Base-by-base conservation (phyloP, 768 basidiomycete species). In the Exsudoporus frostii region DNA sequence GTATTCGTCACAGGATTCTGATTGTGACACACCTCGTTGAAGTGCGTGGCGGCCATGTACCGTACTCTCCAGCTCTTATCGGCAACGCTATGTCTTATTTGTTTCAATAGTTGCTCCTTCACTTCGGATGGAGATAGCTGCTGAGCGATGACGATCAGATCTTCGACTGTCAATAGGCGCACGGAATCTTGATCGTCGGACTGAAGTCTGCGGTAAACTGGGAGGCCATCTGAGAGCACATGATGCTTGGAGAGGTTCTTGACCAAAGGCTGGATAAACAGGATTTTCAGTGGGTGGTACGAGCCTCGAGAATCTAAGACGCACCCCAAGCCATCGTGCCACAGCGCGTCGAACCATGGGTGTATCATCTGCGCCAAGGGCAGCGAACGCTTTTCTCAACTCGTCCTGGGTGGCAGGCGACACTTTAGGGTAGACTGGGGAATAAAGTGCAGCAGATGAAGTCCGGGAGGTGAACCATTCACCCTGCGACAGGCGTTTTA, bases 401-500 rank as follows among this genome's bases (percentile, higher is more conserved):
- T 98, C 96, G 51, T 93, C 92, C 71, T 94, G 90, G 53, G 86
- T 74, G 37, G 76, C 63, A 14, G 85, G 73, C 3, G 88, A 81
- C 20, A 88, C 89, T 66, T 87, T 88, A 29, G 84, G 75, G 69
- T 98, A 99, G 32, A 92, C 90, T 13, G 93, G 86, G 15, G 93
- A 82, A 72, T 90, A 98, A 19, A 99, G 80, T 9, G 96, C 91
- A 54, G 93, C 93, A 36, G 96, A 90, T 22, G 96, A 98, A 37
- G 93, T 97, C 52, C 97, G 83, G 6, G 94, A 95, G 13, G 97
- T 98, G 76, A 98, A 98, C 97, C 97, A 99, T 73, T 98, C 96
- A 53, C 95, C 97, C 52, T 82, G 81, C 3, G 93, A 86, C 47
- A 99, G 80, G 48, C 94, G 85, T 66, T 87, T 89, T 53, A 98